Conservation (phyloP, 139 green algal genomes). For the Choricystis sp. region DNA sequence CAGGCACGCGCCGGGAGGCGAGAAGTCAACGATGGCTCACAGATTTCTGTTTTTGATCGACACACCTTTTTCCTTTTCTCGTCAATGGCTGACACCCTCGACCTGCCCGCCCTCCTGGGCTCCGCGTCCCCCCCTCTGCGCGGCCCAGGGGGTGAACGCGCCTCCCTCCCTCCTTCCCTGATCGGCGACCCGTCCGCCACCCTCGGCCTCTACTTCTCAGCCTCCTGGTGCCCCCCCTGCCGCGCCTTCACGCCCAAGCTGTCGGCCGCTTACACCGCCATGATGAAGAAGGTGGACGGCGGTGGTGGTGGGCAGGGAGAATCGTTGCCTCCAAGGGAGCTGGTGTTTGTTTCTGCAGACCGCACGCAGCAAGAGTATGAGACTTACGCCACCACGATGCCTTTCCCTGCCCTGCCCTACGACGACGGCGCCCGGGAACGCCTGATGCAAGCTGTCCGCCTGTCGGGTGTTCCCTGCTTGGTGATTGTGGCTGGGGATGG, state of each 20-base stretch:
- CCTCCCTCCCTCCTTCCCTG: background rate
- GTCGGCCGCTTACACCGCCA: background rate
- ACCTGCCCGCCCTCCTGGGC: background rate
- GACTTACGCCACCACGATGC: background rate
- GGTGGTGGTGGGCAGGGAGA: too few species aligned
- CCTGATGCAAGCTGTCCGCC: background rate
- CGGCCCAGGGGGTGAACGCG: background rate
- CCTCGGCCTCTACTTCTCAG: background rate
- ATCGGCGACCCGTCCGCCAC: background rate
- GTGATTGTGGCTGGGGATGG: background rate
- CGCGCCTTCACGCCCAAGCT: background rate
- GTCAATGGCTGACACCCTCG: background rate
- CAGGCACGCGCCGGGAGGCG: background rate
- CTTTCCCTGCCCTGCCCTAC: background rate
- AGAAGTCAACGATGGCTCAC: background rate
- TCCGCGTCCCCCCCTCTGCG: background rate
- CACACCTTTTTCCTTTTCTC: background rate
- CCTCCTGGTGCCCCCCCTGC: background rate
- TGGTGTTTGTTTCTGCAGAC: background rate
- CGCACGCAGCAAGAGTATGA: background rate
- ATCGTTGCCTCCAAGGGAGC: too few species aligned
- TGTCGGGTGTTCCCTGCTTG: background rate
- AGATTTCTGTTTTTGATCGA: background rate
- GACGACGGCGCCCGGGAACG: background rate
- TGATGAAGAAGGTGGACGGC: background rate